These are phyloP conservation scores for Cladosporium sp. DNA, from an alignment of 2,329 filamentous ascomycete species.

Conservation along the genomic window DNA sequence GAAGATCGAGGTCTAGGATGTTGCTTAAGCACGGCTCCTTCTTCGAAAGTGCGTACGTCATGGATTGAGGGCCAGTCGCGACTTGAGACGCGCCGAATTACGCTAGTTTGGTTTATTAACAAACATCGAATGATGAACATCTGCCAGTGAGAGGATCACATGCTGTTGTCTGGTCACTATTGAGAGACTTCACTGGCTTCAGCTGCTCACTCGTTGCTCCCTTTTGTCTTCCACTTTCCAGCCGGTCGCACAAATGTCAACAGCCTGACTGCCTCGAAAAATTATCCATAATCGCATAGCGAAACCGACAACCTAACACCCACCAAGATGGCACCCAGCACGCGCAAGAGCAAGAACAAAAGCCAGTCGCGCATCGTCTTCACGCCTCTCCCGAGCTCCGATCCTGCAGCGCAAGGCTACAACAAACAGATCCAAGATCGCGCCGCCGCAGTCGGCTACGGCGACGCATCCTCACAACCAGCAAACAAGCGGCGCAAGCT, in stretches of 20 bases:
- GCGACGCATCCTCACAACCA: conserved; percentile 22
- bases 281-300: background rate
- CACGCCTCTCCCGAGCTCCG: conserved; percentile 45
- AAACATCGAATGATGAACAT: too few relatives aligned
- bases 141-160: too few relatives aligned
- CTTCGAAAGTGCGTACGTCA: too few relatives aligned
- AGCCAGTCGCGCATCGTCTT: conserved; percentile 49
- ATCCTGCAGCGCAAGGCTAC: conserved; percentile 39
- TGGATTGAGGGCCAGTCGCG: too few relatives aligned
- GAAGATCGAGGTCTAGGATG: too few relatives aligned
- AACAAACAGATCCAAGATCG: conserved; percentile 38
- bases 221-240: too few relatives aligned
- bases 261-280: background rate
- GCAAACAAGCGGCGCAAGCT: conserved; percentile 14
- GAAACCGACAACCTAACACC: background rate
- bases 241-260: background rate
- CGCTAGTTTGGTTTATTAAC: too few relatives aligned
- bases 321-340: conserved; percentile 20
- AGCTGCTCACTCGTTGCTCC: too few relatives aligned
- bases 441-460: conserved; percentile 39
- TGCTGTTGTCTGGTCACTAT: too few relatives aligned
- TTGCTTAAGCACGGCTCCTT: too few relatives aligned
- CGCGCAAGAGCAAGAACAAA: conserved; percentile 32
- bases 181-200: too few relatives aligned
- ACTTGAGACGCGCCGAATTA: too few relatives aligned